Evolutionary conservation across 805 yeast species (phyloP), one percentile per base, ranked within the genome.

Genomic region (Lipomyces spencermartinsiae): DNA sequence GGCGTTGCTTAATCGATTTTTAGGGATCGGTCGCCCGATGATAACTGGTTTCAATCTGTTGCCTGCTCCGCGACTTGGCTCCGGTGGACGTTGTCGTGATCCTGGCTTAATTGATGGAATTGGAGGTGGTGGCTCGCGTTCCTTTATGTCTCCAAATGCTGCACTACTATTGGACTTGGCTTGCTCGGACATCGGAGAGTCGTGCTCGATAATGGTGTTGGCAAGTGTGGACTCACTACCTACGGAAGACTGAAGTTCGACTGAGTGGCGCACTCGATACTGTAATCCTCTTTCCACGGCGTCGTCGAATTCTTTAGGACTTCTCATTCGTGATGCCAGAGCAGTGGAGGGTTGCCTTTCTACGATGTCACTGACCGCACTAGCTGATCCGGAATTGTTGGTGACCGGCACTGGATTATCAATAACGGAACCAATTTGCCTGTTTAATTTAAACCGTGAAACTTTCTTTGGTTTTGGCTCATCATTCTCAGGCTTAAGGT

Each of bases 401-500:
- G 10, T 55, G 61, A 16, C 19, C 19, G 34, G 37, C 35, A 29
- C 25, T 43, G 29, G 39, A 37, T 29, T 34, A 33, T 53, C 35
- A 31, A 22, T 19, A 25, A 22, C 31, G 35, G 31, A 58, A 16
- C 10, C 14, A 10, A 19, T 53, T 37, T 54, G 61, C 34, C 58
- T 39, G 39, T 57, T 25, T 29, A 55, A 19, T 35, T 51, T 58
- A 57, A 62, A 60, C 12, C 35, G 22, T 22, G 67, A 68, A 39
- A 68, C 61, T 37, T 49, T 56, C 33, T 58, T 59, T 16, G 53
- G 8, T 8, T n/a, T 56, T n/a, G 55, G 43, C 37, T 60, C 51
- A 33, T 16, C 31, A 59, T 56, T 39, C 58, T n/a, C 70, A 25
- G 61, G 65, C 46, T 65, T 66, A 22, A 61, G 62, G 10, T 59